These are phyloP conservation scores for Phaeotremella fagi DNA, from an alignment of 768 basidiomycete genomes.

Conservation along the genomic window DNA sequence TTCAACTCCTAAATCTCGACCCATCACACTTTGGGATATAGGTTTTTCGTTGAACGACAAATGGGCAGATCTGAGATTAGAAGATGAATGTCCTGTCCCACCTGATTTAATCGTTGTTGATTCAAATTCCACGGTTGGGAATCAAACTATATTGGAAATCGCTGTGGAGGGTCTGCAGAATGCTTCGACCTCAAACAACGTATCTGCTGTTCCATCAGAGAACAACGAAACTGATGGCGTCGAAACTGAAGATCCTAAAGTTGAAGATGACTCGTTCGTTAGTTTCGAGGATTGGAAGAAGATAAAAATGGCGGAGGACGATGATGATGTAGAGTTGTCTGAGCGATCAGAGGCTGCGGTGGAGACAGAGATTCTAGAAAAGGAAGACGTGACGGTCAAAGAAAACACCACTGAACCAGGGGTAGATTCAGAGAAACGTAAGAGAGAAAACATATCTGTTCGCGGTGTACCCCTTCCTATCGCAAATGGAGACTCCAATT, in stretches of 20 bases:
- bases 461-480: background rate
- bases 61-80: constrained; percentile 10
- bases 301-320: constrained; percentile 30
- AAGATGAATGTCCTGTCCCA: constrained; percentile 12
- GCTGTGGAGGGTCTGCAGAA: background rate
- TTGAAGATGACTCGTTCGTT: constrained; percentile 15
- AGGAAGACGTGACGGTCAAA: background rate
- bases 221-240: background rate
- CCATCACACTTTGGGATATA: constrained; percentile 19
- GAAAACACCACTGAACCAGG: background rate
- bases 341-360: background rate
- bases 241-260: background rate
- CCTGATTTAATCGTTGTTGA: background rate
- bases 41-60: constrained; percentile 17
- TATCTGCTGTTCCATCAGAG: constrained; percentile 4
- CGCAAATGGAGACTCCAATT: background rate
- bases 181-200: background rate
- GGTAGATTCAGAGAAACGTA: background rate
- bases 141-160: background rate
- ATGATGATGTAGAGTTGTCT: constrained; percentile 13
- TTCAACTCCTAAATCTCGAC: background rate
- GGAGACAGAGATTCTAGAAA: background rate
- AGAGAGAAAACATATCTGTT: background rate
- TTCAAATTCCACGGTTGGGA: background rate
- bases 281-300: constrained; percentile 44